phyloP scores from a whole-genome alignment of 805 yeast species.

The Kazachstania viticola region DNA sequence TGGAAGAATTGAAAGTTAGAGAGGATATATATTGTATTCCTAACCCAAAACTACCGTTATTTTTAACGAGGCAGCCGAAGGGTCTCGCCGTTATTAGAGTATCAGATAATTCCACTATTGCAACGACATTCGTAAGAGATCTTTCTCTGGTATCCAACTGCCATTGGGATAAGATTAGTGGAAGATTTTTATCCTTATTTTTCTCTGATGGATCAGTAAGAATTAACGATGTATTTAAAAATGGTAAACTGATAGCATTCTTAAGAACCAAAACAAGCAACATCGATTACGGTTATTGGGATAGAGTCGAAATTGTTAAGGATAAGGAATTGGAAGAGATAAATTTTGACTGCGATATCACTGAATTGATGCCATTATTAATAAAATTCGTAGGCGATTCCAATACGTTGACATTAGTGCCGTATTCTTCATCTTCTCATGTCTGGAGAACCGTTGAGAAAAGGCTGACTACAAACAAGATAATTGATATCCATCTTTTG shows the following conservation, averaged over 20 bases:
- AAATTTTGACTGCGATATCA: conserved; percentile 11
- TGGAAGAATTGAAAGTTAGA: neutral
- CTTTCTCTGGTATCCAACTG: conserved; percentile 7
- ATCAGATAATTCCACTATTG: conserved; percentile 12
- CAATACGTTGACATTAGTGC: conserved; percentile 4
- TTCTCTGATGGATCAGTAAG: conserved; percentile 35
- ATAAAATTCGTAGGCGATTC: conserved; percentile 8
- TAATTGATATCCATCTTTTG: conserved; percentile 14
- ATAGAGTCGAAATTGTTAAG: conserved; percentile 2
- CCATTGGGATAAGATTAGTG: conserved; percentile 18
- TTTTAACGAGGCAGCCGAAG: conserved; percentile 5
- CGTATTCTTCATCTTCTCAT: conserved; percentile 8
- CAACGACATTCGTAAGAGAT: conserved; percentile 14
- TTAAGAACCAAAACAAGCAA: conserved; percentile 6
- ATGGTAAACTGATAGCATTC: conserved; percentile 17
- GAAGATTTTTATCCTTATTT: conserved; percentile 35
- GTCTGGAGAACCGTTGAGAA: conserved; percentile 10
- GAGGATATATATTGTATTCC: conserved; percentile 1
- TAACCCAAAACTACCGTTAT: conserved; percentile 12
- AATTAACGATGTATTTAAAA: conserved; percentile 33
- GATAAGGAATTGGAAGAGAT: neutral
- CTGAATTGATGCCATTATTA: conserved; percentile 12
- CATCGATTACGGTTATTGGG: conserved; percentile 13
- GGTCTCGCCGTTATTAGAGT: conserved; percentile 10
- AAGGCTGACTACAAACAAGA: neutral